A percentile compares a stretch with the other conserved stretches of the same genome.
Conservation (phyloP, 257 asterid species). For the Lantana camara region DNA sequence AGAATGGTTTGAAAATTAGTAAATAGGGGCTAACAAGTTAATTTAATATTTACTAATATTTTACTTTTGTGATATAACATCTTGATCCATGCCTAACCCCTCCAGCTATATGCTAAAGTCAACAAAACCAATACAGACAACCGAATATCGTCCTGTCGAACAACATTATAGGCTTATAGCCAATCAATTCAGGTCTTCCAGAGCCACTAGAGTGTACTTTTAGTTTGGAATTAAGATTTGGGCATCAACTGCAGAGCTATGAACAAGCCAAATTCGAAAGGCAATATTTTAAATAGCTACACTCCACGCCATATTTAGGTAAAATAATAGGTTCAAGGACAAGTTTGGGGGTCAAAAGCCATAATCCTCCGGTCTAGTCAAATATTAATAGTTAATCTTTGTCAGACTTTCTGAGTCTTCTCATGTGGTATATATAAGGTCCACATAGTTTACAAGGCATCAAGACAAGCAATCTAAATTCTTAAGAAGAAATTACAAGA, state of each 20-base stretch:
- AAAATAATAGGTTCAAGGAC: slow-evolving; percentile 10
- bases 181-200: slow-evolving; percentile 9
- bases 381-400: not conserved
- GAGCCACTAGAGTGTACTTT: slow-evolving; percentile 7
- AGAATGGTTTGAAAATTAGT: too few relatives aligned
- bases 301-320: not conserved
- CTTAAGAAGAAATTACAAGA: not conserved
- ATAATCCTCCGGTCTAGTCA: not conserved
- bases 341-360: not conserved
- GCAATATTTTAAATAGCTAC: not conserved
- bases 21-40: not conserved
- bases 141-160: not conserved
- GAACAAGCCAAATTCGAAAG: slow-evolving; percentile 2
- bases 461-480: slow-evolving; percentile 7
- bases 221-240: not conserved
- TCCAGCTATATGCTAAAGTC: too few relatives aligned
- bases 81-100: too few relatives aligned
- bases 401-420: not conserved
- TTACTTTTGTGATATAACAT: too few relatives aligned
- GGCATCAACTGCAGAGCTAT: not conserved
- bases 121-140: too few relatives aligned
- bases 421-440: not conserved
- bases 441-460: not conserved
- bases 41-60: too few relatives aligned
- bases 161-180: not conserved